Conservation (phyloP, 2,329 filamentous ascomycete genomes). For the Trichothecium sympodiale region DNA sequence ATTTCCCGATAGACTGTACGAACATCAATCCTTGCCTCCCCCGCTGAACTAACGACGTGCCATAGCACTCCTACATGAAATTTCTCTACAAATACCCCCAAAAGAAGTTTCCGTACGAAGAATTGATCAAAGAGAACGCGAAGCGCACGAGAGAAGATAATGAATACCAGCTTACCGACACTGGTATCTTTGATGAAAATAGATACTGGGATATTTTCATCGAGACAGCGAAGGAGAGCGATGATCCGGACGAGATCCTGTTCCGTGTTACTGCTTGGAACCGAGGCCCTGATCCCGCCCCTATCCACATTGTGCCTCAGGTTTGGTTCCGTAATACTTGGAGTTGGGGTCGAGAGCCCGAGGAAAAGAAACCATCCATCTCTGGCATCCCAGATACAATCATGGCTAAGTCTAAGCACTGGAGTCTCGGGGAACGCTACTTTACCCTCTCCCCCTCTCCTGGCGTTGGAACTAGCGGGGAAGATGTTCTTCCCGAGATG, state of each 20-base stretch:
- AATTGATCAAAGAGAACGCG: constrained; percentile 76
- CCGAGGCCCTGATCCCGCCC: constrained; percentile 78
- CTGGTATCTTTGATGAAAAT: constrained; percentile 77
- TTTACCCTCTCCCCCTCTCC: constrained; percentile 83
- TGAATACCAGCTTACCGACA: constrained; percentile 89
- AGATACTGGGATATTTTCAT: constrained; percentile 97
- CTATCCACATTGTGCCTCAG: constrained; percentile 86
- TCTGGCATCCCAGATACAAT: constrained; percentile 52
- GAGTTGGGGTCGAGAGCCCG: constrained; percentile 77
- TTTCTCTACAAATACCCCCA: constrained; percentile 97
- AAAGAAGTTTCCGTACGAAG: constrained; percentile 80
- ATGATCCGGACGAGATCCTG: constrained; percentile 81
- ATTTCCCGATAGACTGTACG: constrained; percentile 32
- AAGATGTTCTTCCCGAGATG: constrained; percentile 75
- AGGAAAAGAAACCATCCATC: constrained; percentile 72
- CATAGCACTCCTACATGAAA: constrained; percentile 95
- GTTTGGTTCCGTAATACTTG: constrained; percentile 97
- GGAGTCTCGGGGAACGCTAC: constrained; percentile 71
- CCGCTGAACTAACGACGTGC: constrained; percentile 8
- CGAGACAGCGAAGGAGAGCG: constrained; percentile 87
- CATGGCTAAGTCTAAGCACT: constrained; percentile 66
- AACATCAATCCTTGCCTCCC: constrained; percentile 4
- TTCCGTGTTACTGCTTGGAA: constrained; percentile 97
- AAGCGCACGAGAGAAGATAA: constrained; percentile 62
- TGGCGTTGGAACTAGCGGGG: constrained; percentile 63